These are phyloP conservation scores for Ceriops zippeliana DNA, from an alignment of 345 rosid genomes.

Conservation along the genomic window DNA sequence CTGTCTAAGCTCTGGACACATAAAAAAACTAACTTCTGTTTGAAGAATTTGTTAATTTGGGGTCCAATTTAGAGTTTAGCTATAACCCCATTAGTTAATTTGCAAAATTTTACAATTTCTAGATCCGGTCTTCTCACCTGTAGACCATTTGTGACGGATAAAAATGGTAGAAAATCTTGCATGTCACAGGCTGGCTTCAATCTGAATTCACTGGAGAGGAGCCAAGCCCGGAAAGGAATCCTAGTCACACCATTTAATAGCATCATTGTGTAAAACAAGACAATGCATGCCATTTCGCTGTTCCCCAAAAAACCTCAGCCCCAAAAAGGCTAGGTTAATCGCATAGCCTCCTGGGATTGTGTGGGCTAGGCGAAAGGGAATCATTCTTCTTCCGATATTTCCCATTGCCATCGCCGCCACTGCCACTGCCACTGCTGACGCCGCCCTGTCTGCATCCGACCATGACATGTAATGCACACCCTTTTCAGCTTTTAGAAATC, in stretches of 20 bases:
- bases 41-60: too few species aligned
- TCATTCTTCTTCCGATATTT: neutral
- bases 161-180: neutral
- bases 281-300: neutral
- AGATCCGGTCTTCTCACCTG: neutral
- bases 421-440: neutral
- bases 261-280: neutral
- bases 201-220: slow-evolving; percentile 10
- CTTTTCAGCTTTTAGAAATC: slow-evolving; percentile 64
- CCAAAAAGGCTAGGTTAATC: too few species aligned
- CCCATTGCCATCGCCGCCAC: neutral
- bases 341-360: neutral
- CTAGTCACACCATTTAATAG: neutral
- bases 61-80: too few species aligned
- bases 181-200: neutral
- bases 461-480: slow-evolving; percentile 23
- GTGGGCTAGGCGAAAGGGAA: neutral
- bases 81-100: too few species aligned
- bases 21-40: too few species aligned
- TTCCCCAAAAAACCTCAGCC: neutral
- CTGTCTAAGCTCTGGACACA: too few species aligned
- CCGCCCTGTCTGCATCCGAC: neutral
- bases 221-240: slow-evolving; percentile 1
- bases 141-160: neutral
- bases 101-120: too few species aligned